Percentiles rank a stretch among this genome's conserved stretches.
Evolutionary conservation across 176 grass and related monocot genomes (phyloP).

Genomic region (Avena atlantica): DNA sequence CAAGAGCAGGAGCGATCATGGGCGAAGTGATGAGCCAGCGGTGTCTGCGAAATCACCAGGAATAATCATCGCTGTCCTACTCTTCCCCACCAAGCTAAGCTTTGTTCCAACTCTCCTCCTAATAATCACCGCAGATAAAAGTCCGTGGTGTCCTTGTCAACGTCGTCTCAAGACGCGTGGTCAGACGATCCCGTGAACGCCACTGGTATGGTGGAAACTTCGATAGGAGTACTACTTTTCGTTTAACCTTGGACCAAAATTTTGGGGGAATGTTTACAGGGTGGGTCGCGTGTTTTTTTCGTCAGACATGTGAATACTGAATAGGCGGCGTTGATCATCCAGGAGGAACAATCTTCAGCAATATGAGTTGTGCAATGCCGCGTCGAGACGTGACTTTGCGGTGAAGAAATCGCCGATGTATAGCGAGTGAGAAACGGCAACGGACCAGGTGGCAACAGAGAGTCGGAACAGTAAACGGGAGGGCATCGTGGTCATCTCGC

Average conservation of each 20-base stretch:
- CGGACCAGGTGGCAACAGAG: neutral
- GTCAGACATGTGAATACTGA: neutral
- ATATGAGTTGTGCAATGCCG: neutral
- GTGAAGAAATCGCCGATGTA: neutral
- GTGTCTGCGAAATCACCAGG: neutral
- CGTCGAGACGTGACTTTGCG: too few relatives aligned
- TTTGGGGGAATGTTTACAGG: neutral
- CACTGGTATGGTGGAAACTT: neutral
- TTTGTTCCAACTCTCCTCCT: neutral
- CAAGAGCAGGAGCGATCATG: neutral
- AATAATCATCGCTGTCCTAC: constrained; percentile 11
- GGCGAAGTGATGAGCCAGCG: neutral
- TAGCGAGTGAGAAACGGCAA: neutral
- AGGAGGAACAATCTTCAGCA: neutral
- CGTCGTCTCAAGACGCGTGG: neutral
- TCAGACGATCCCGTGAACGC: neutral
- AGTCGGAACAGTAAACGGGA: neutral
- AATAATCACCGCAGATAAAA: neutral
- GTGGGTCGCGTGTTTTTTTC: neutral
- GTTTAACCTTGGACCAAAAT: neutral
- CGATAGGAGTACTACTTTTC: too few relatives aligned
- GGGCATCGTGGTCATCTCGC: constrained; percentile 46
- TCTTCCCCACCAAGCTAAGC: neutral
- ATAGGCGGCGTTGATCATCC: neutral
- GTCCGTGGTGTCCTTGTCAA: neutral